Percentiles rank a stretch among this genome's conserved stretches.
These are phyloP conservation scores for Xerocomellus chrysenteron DNA, from an alignment of 768 basidiomycete species.

Conservation along the genomic window DNA sequence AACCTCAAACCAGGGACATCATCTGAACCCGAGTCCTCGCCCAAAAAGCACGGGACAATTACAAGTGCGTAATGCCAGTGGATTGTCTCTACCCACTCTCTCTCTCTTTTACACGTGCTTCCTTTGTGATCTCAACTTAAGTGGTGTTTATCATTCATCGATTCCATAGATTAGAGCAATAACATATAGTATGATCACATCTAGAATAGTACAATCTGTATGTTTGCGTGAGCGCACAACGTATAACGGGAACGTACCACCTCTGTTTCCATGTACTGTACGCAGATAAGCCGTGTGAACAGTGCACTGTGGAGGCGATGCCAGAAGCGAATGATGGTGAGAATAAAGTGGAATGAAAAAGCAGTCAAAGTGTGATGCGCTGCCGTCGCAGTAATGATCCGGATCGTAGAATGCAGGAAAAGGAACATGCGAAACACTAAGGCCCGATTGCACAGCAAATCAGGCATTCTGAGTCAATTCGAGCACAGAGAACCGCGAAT, in stretches of 20 bases:
- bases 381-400: not conserved
- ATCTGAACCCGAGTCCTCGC: too few relatives aligned
- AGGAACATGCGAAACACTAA: not conserved
- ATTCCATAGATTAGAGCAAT: not conserved
- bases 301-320: not conserved
- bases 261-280: not conserved
- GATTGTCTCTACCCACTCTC: not conserved
- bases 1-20: not conserved
- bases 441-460: not conserved
- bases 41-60: not conserved
- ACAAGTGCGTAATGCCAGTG: not conserved
- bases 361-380: not conserved
- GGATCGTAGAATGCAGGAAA: not conserved
- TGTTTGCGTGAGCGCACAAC: not conserved
- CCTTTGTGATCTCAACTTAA: not conserved
- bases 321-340: not conserved
- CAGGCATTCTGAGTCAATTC: not conserved
- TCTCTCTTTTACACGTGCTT: too few relatives aligned
- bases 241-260: not conserved
- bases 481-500: not conserved
- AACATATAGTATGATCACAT: slow-evolving; percentile 1
- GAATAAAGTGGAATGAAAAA: not conserved
- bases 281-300: not conserved
- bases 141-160: not conserved
- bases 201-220: not conserved